phyloP scores from a whole-genome alignment of 2,329 filamentous ascomycete genomes.

The Colletotrichum cuscutae region DNA sequence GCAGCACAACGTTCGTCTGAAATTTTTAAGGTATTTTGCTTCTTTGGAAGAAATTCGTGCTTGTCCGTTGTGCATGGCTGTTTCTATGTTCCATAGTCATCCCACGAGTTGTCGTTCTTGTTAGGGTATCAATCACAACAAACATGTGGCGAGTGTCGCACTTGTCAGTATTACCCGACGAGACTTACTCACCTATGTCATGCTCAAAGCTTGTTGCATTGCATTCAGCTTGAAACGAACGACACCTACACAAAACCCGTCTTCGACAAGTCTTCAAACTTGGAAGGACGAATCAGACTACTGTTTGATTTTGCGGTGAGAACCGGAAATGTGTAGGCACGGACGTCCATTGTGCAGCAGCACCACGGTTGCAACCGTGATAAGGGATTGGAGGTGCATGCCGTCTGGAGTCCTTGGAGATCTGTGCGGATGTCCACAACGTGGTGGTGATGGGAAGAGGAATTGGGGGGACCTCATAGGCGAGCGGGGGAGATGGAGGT shows the following conservation, averaged over 20 bases:
- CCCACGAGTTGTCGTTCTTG: not conserved
- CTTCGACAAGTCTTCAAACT: slow-evolving; percentile 2
- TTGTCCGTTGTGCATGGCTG: not conserved
- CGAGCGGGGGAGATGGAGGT: not conserved
- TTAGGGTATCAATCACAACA: not conserved
- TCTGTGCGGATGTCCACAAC: slow-evolving; percentile 12
- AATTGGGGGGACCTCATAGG: not conserved
- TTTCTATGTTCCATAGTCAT: not conserved
- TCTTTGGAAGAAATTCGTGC: not conserved
- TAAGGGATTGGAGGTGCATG: slow-evolving; percentile 24
- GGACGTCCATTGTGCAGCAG: slow-evolving; percentile 8
- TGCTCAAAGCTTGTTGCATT: not conserved
- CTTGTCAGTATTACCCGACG: not conserved
- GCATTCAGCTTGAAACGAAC: not conserved
- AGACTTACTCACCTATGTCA: not conserved
- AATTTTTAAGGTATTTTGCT: not conserved
- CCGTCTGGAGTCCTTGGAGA: slow-evolving; percentile 19
- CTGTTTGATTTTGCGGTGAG: slow-evolving; percentile 18
- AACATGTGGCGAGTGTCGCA: not conserved
- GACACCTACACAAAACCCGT: not conserved
- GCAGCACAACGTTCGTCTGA: slow-evolving; percentile 31
- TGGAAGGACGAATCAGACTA: slow-evolving; percentile 1
- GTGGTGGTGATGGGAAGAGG: not conserved
- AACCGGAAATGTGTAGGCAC: slow-evolving; percentile 3
- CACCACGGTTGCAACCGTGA: slow-evolving; percentile 23